Evolutionary conservation across 805 yeast species (phyloP).

Genomic region (Candida orba): DNA sequence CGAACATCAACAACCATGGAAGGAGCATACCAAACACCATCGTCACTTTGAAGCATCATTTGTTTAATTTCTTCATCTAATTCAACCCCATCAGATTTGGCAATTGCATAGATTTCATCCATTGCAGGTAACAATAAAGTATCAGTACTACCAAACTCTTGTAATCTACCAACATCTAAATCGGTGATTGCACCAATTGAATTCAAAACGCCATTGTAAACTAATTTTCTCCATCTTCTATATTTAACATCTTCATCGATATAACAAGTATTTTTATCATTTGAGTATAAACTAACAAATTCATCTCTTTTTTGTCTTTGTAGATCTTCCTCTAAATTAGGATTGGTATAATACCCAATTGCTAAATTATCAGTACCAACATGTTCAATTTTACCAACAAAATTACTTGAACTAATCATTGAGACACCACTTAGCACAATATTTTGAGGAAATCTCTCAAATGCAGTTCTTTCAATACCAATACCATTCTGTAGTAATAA

Average conservation of each 20-base stretch:
- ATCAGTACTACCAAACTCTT: conserved; percentile 35
- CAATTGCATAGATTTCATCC: conserved; percentile 59
- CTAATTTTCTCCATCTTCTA: conserved; percentile 58
- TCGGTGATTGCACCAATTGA: conserved; percentile 53
- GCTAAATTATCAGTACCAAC: conserved; percentile 36
- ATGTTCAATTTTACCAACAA: conserved; percentile 39
- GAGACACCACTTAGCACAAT: conserved; percentile 55
- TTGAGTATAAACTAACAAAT: conserved; percentile 40
- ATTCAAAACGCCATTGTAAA: conserved; percentile 65
- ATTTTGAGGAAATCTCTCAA: conserved; percentile 42
- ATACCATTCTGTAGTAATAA: conserved; percentile 59
- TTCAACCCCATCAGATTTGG: conserved; percentile 59
- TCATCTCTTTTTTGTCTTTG: conserved; percentile 31
- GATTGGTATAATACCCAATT: conserved; percentile 43
- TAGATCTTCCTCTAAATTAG: conserved; percentile 19
- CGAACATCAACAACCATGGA: conserved; percentile 67
- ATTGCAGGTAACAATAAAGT: conserved; percentile 49
- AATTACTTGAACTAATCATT: conserved; percentile 49
- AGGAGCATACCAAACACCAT: conserved; percentile 53
- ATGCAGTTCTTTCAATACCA: conserved; percentile 48
- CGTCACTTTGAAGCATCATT: conserved; percentile 49
- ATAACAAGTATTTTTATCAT: conserved; percentile 33
- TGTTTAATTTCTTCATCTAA: conserved; percentile 44
- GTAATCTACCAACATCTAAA: conserved; percentile 51
- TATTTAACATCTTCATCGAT: conserved; percentile 39